Base-by-base conservation (phyloP, 176 grass and related monocot species). In the Oryza coarctata region DNA sequence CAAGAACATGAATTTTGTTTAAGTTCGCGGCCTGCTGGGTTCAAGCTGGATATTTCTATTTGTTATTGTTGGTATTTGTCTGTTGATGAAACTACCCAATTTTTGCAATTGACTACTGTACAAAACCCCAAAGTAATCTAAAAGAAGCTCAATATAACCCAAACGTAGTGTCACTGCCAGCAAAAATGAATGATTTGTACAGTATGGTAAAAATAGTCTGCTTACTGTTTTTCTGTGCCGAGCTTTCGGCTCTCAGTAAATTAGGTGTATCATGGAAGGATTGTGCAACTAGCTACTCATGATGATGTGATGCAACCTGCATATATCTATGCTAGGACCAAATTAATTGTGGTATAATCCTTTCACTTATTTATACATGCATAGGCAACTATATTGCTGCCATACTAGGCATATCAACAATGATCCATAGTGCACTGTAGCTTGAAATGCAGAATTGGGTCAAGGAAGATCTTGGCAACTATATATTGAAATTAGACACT, bases 211-310 rank as follows among this genome's bases (percentile, higher is more conserved):
- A 65, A 18, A 30, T 8, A 3, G 15, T 29, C 0, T 33, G 30
- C 7, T 32, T 66, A 33, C 64, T 34, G 1, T 33, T 66, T 66
- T 29, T 1, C 38, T 66, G 30, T 0, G 7, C 32, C 18, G n/a
- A n/a, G n/a, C n/a, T n/a, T n/a, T n/a, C n/a, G 0, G 17, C 30
- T 66, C 15, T 34, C 15, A 34, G 64, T 2, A 9, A 3, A 66
- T 33, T 20, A 66, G 64, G 8, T 20, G 64, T 30, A 66, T 33
- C 20, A 22, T 14, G 0, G 14, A 18, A 34, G 30, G 30, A 20
- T 66, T n/a, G 65, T 65, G 43, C 71, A 39, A 75, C 81, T 75
- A 50, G 32, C 63, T 65, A 65, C 63, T 74, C 49, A 65, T 36
- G 41, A n/a, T 74, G 30, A 28, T 74, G 32, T 2, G 0, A 67